Base-by-base conservation (phyloP, 2,329 filamentous ascomycete species). In the Xylaria arbuscula region DNA sequence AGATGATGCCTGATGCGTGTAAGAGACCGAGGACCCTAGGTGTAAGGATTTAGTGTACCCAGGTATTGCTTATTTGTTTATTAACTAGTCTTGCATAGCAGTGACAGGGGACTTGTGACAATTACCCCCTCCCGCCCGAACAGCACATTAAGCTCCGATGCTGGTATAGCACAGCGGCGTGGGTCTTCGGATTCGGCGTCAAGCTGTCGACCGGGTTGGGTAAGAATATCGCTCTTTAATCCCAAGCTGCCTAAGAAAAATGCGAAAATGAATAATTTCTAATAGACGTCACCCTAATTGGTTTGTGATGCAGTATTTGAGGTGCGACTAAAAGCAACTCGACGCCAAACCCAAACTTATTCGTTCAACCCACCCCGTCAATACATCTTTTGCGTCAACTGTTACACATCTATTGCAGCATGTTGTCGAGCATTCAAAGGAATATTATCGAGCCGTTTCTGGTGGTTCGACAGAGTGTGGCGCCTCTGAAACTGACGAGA, bases 401-500 rank as follows among this genome's bases (percentile, higher is more conserved):
- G 15, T 19, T 24, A 47, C 28, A 7, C 2, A 48, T 45, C 50
- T 54, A 19, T 48, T 62, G 15, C 61, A 63, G 28, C 32, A 63
- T 63, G 61, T 56, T 61, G 51, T 66, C 55, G 48, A 67, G 19
- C 36, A 69, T 69, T 19, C 64, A 61, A 28, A 67, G 24, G 17
- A 69, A 67, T 22, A 60, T 69, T n/a, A 36, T 69, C 47, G 64
- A 69, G 67, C 67, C 67, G 6, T 69, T 40, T 22, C 19, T 54
- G 64, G 63, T 69, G 17, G 10, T 69, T 19, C 67, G 67, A 45
- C 67, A 69, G 58, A 55, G 34, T 15, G 36, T 67, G n/a, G 67
- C 67, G 19, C 67, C 67, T 38, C 38, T 69, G 59, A 69, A 69
- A 24, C 22, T 66, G 15, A 45, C 67, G 3, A 67, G 64, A 58